Conservation (phyloP, 768 basidiomycete genomes). For the Lentinula edodes region DNA sequence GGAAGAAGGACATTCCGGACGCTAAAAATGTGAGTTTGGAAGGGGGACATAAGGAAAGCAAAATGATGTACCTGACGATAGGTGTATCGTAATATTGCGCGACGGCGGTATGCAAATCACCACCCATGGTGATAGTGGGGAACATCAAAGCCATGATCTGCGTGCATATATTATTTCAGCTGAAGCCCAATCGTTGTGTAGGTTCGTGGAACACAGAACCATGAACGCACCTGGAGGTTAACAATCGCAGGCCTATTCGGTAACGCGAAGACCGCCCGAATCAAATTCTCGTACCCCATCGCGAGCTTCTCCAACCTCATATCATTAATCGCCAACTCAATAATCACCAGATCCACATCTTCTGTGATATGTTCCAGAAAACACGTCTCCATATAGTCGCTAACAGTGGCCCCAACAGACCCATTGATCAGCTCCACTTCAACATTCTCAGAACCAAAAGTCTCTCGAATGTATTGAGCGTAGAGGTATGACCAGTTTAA, state of each 20-base stretch:
- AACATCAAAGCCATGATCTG: constrained; percentile 4
- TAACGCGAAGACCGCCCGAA: not conserved
- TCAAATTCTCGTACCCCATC: not conserved
- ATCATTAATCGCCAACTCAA: constrained; percentile 1
- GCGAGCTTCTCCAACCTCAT: not conserved
- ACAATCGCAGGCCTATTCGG: not conserved
- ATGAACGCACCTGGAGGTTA: not conserved
- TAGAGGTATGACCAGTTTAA: not conserved
- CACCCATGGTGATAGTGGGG: not conserved
- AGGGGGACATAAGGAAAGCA: not conserved
- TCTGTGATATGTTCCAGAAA: not conserved
- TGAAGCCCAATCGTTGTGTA: no score
- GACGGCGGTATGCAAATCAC: not conserved
- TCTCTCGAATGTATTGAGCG: constrained; percentile 1
- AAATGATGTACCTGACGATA: not conserved
- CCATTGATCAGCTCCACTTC: constrained; percentile 1
- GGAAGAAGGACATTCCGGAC: constrained; percentile 3
- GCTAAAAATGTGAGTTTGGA: not conserved
- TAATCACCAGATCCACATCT: constrained; percentile 1
- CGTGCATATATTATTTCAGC: no score
- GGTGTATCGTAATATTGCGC: constrained; percentile 4
- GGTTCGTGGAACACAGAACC: not conserved
- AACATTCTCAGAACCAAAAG: not conserved
- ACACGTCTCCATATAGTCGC: constrained; percentile 5
- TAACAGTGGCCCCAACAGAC: not conserved